These are phyloP conservation scores for Coprinellus aureogranulatus DNA, from an alignment of 768 basidiomycete genomes.

Conservation along the genomic window DNA sequence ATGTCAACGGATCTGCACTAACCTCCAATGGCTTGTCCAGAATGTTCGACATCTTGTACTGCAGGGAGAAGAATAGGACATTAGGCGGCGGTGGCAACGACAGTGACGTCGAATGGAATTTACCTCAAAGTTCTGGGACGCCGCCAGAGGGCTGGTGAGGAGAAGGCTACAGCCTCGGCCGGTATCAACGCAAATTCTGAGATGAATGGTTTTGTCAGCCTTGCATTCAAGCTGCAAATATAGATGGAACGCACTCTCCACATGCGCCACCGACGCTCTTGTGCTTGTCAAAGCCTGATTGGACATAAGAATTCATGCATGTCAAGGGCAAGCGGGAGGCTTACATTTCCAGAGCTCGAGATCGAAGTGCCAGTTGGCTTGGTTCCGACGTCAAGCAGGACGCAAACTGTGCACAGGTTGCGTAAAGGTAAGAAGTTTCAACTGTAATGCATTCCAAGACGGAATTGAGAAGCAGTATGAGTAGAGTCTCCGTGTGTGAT, in stretches of 20 bases:
- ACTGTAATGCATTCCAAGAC: too few species aligned
- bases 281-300: constrained; percentile 91
- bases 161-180: constrained; percentile 71
- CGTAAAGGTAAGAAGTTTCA: too few species aligned
- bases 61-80: too few species aligned
- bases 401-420: too few species aligned
- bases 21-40: constrained; percentile 89
- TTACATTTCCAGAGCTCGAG: constrained; percentile 92
- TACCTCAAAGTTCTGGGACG: constrained; percentile 40
- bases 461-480: too few species aligned
- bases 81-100: too few species aligned
- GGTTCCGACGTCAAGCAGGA: constrained; percentile 80
- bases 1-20: constrained; percentile 25
- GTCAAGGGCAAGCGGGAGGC: too few species aligned
- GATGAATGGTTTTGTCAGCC: neutral
- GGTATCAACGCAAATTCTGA: constrained; percentile 78
- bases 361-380: constrained; percentile 86
- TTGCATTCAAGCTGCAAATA: constrained; percentile 27
- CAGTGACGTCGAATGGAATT: too few species aligned
- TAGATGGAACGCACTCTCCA: constrained; percentile 92
- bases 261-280: constrained; percentile 90
- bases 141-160: constrained; percentile 71
- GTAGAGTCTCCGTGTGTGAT: too few species aligned
- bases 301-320: too few species aligned
- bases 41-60: constrained; percentile 93